phyloP scores from a whole-genome alignment of 148 eudicot genomes.

The Persicaria tinctoria region DNA sequence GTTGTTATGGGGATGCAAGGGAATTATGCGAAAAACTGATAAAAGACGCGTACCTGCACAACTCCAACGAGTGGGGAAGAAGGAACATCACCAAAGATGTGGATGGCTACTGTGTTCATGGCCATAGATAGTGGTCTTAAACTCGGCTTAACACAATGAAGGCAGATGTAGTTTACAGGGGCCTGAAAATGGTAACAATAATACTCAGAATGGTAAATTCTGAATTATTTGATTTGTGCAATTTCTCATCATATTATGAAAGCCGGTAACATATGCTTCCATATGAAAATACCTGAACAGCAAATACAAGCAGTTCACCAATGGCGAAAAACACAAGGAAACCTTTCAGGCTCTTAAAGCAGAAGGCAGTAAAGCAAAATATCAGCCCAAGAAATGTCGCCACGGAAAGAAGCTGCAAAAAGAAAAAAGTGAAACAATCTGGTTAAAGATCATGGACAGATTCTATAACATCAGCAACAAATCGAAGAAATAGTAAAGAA shows the following conservation, averaged over 20 bases:
- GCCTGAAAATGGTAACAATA: conserved; percentile 45
- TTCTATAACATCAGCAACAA: neutral
- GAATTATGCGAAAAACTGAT: neutral
- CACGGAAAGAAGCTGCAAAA: conserved; percentile 65
- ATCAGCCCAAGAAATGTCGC: conserved; percentile 67
- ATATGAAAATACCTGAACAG: conserved; percentile 64
- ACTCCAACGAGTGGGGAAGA: conserved; percentile 96
- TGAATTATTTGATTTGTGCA: neutral
- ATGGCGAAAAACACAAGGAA: conserved; percentile 64
- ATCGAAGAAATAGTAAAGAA: neutral
- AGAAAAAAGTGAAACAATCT: neutral
- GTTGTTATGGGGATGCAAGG: too few species aligned
- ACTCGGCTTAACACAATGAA: conserved; percentile 79
- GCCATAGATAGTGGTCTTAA: conserved; percentile 93
- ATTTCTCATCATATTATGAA: neutral
- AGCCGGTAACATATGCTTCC: neutral
- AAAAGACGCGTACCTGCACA: conserved; percentile 49
- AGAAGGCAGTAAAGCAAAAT: conserved; percentile 83
- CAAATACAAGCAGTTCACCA: conserved; percentile 83
- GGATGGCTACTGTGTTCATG: conserved; percentile 85
- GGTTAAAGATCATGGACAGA: neutral
- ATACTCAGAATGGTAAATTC: neutral
- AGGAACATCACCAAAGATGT: conserved; percentile 92
- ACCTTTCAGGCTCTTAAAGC: conserved; percentile 50
- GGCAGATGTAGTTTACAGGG: conserved; percentile 84